phyloP scores from a whole-genome alignment of 2,329 filamentous ascomycete species.

The Sporothrix pallida region DNA sequence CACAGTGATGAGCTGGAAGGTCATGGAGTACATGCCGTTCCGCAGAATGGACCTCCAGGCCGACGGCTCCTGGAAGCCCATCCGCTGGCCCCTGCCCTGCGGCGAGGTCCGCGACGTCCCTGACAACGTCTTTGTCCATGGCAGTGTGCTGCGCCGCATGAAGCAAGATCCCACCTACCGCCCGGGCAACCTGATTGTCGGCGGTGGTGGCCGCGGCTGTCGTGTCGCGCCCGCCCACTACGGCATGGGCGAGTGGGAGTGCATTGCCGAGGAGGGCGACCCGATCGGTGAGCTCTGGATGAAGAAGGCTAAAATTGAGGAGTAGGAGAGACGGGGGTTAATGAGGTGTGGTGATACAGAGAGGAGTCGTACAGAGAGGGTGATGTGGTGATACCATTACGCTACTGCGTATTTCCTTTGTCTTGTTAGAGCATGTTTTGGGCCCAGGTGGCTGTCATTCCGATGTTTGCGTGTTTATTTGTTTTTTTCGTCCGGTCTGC shows the following conservation, averaged over 20 bases:
- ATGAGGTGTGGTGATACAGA: neutral
- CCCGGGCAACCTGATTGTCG: conserved; percentile 79
- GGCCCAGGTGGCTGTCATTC: neutral
- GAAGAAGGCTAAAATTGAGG: conserved; percentile 42
- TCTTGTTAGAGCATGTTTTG: neutral
- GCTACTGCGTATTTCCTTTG: conserved; percentile 3
- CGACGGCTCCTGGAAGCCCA: conserved; percentile 79
- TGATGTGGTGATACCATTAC: neutral
- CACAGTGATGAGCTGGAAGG: conserved; percentile 71
- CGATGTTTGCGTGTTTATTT: no score
- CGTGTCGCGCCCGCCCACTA: conserved; percentile 63
- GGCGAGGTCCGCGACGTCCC: conserved; percentile 82
- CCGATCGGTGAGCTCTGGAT: conserved; percentile 72
- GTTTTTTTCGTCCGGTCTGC: no score
- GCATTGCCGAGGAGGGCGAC: conserved; percentile 68
- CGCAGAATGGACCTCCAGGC: conserved; percentile 76
- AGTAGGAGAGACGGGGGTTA: neutral
- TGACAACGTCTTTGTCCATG: conserved; percentile 70
- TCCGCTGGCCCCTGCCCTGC: conserved; percentile 77
- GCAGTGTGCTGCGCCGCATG: conserved; percentile 76
- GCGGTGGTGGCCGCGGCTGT: conserved; percentile 75
- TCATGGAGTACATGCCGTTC: conserved; percentile 85
- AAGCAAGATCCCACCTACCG: conserved; percentile 66
- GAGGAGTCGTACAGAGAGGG: neutral
- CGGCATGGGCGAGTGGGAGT: conserved; percentile 76